These are phyloP conservation scores for Cyclocybe aegerita DNA, from an alignment of 768 basidiomycete species.

Conservation along the genomic window DNA sequence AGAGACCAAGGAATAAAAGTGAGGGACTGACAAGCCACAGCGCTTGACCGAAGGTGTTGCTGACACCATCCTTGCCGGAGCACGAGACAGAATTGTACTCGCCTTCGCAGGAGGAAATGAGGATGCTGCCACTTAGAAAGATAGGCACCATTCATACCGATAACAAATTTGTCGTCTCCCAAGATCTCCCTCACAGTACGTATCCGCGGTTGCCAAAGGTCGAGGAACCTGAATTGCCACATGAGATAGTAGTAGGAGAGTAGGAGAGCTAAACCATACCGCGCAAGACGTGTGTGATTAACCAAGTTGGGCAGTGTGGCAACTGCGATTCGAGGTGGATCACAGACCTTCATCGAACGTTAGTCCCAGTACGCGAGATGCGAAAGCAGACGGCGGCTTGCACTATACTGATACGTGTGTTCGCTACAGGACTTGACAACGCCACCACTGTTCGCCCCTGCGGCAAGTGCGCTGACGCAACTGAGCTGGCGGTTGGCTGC, in stretches of 20 bases:
- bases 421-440: conserved; percentile 51
- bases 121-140: background rate
- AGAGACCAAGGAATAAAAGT: background rate
- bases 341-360: conserved; percentile 32
- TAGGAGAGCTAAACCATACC: conserved; percentile 26
- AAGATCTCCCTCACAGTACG: conserved; percentile 43
- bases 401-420: conserved; percentile 55
- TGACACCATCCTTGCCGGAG: conserved; percentile 46
- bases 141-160: conserved; percentile 30
- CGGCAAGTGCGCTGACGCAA: conserved; percentile 48
- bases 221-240: conserved; percentile 40
- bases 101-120: conserved; percentile 24
- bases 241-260: background rate
- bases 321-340: conserved; percentile 40
- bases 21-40: conserved; percentile 41
- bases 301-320: conserved; percentile 53
- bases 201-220: conserved; percentile 56
- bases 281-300: conserved; percentile 50
- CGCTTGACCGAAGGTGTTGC: conserved; percentile 56
- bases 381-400: conserved; percentile 19
- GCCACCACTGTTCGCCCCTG: conserved; percentile 39
- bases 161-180: conserved; percentile 47
- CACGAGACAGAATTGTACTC: conserved; percentile 60
- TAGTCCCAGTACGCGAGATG: background rate
- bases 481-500: conserved; percentile 43